These are phyloP conservation scores for Claviceps sp. DNA, from an alignment of 2,329 filamentous ascomycete species.

Conservation along the genomic window DNA sequence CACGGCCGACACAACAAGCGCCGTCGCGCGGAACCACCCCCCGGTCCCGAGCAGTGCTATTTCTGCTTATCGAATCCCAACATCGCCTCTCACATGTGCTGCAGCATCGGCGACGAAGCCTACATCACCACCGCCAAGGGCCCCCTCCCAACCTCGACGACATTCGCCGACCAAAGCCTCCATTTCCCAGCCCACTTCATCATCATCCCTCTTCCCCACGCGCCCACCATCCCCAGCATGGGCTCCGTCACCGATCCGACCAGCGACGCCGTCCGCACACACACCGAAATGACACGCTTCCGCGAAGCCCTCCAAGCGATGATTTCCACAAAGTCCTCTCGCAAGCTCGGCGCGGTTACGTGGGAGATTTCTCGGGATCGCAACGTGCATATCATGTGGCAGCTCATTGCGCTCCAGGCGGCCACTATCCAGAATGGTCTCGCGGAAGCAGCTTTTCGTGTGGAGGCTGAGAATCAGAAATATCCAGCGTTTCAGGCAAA, in stretches of 20 bases:
- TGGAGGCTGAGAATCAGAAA: constrained; percentile 65
- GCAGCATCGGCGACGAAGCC: constrained; percentile 72
- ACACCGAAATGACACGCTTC: constrained; percentile 73
- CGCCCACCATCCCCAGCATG: constrained; percentile 60
- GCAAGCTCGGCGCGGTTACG: constrained; percentile 66
- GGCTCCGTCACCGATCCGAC: constrained; percentile 36
- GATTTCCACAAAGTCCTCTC: constrained; percentile 42
- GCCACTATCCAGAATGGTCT: constrained; percentile 57
- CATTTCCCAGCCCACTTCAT: constrained; percentile 75
- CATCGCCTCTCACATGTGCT: constrained; percentile 75
- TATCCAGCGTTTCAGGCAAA: constrained; percentile 37
- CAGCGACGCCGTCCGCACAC: constrained; percentile 45
- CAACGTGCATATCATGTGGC: constrained; percentile 88
- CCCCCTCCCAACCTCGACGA: constrained; percentile 58
- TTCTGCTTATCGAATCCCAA: constrained; percentile 88
- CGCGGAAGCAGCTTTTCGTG: constrained; percentile 78
- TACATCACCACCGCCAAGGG: constrained; percentile 92
- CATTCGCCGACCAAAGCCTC: constrained; percentile 51
- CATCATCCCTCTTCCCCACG: constrained; percentile 77
- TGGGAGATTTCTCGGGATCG: constrained; percentile 79
- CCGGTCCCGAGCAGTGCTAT: constrained; percentile 71
- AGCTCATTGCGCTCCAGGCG: constrained; percentile 65
- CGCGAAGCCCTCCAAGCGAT: constrained; percentile 65
- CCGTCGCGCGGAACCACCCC: constrained; percentile 38
- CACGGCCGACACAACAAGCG: constrained; percentile 32